A percentile compares a stretch with the other conserved stretches of the same genome.
Evolutionary conservation across 148 eudicot genomes (phyloP).

Genomic region (Dianthus caryophyllus): DNA sequence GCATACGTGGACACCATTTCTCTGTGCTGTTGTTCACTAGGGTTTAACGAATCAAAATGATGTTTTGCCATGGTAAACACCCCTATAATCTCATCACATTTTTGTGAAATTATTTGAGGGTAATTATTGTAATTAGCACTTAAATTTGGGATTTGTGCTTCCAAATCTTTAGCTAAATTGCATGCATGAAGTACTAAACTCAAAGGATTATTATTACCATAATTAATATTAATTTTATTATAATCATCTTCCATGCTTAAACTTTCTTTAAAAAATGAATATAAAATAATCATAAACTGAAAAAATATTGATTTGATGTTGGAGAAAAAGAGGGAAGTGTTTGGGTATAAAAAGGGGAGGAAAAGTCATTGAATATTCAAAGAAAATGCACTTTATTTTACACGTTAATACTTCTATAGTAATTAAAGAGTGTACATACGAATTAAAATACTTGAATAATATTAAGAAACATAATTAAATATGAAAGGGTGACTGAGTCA

Average conservation of each 20-base stretch:
- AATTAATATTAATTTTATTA: too few species aligned
- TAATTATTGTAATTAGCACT: conserved; percentile 13
- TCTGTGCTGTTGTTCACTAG: neutral
- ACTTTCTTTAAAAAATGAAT: neutral
- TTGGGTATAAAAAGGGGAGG: conserved; percentile 11
- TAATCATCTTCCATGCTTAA: conserved; percentile 36
- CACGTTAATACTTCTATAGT: conserved; percentile 23
- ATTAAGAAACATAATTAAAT: conserved; percentile 9
- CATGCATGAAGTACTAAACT: conserved; percentile 37
- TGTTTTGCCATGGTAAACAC: conserved; percentile 32
- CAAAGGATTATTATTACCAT: neutral
- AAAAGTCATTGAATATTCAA: conserved; percentile 31
- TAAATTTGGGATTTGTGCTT: conserved; percentile 32
- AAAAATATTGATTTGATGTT: neutral
- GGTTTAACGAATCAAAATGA: conserved; percentile 16
- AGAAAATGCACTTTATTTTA: conserved; percentile 26
- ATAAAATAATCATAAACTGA: too few species aligned
- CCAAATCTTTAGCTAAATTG: conserved; percentile 44
- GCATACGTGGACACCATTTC: conserved; percentile 9
- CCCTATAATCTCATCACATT: conserved; percentile 44
- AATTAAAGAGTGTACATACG: too few species aligned
- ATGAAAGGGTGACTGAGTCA: conserved; percentile 44
- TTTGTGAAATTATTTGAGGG: conserved; percentile 17
- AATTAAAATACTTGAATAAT: conserved; percentile 14
- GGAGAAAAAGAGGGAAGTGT: neutral